These are phyloP conservation scores for Suhomyces anneliseae DNA, from an alignment of 1,139 yeast genomes.

Conservation along the genomic window DNA sequence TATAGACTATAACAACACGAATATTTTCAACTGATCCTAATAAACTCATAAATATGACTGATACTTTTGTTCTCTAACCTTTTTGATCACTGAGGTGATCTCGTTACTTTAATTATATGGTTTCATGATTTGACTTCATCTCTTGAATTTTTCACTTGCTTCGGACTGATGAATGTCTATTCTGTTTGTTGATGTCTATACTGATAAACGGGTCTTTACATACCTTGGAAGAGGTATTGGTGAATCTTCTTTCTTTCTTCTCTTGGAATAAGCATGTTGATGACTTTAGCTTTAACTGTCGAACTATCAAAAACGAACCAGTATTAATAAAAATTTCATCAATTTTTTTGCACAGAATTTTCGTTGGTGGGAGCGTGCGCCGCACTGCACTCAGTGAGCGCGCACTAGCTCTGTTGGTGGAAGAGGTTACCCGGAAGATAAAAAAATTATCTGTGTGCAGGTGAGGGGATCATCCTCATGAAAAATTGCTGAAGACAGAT, in stretches of 20 bases:
- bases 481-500: no score
- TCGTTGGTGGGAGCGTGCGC: constrained; percentile 8
- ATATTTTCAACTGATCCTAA: no score
- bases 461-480: neutral
- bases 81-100: no score
- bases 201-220: constrained; percentile 34
- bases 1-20: neutral
- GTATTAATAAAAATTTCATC: constrained; percentile 11
- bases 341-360: constrained; percentile 12
- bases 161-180: neutral
- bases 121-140: neutral
- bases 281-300: constrained; percentile 17
- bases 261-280: constrained; percentile 97
- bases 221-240: constrained; percentile 98
- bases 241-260: constrained; percentile 99
- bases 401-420: neutral
- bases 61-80: no score
- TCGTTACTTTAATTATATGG: no score
- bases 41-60: no score
- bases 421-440: constrained; percentile 1
- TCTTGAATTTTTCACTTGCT: neutral
- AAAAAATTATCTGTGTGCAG: neutral
- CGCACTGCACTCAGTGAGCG: constrained; percentile 4
- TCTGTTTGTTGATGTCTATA: neutral
- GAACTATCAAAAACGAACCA: constrained; percentile 12